phyloP scores from a whole-genome alignment of 2,329 filamentous ascomycete genomes.

The Pseudogymnoascus sp. region DNA sequence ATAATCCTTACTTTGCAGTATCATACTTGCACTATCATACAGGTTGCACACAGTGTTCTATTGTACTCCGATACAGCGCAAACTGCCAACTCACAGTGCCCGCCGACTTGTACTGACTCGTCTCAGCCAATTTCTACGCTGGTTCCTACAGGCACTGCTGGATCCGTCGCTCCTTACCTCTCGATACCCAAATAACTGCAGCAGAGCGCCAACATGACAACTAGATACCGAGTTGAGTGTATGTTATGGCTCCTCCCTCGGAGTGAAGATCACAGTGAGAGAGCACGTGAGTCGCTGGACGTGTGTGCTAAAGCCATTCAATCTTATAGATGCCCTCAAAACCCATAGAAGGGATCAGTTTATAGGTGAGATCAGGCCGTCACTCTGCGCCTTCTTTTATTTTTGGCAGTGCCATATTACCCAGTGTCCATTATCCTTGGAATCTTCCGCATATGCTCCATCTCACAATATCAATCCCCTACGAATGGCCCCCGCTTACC shows the following conservation, averaged over 20 bases:
- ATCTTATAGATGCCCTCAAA: constrained; percentile 54
- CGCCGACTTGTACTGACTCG: background rate
- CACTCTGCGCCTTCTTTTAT: background rate
- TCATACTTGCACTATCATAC: background rate
- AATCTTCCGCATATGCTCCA: background rate
- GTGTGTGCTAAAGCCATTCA: background rate
- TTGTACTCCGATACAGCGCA: background rate
- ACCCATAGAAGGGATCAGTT: constrained; percentile 88
- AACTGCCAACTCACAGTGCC: constrained; percentile 3
- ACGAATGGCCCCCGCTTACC: constrained; percentile 8
- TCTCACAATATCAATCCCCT: background rate
- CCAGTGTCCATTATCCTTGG: background rate
- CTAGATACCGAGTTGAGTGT: constrained; percentile 68
- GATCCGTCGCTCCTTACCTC: background rate
- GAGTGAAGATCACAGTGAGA: constrained; percentile 4
- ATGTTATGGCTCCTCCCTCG: constrained; percentile 29
- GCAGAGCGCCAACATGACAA: constrained; percentile 43
- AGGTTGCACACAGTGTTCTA: background rate
- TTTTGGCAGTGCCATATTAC: background rate
- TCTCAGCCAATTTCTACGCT: background rate
- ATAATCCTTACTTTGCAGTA: background rate
- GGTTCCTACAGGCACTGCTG: background rate
- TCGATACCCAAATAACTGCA: background rate
- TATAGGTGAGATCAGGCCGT: constrained; percentile 48
- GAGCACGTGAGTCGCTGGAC: constrained; percentile 14